A percentile compares a stretch with the other conserved stretches of the same genome.
Evolutionary conservation across 495 filamentous ascomycete genomes (phyloP).

Genomic region (Trypethelium eluteriae): DNA sequence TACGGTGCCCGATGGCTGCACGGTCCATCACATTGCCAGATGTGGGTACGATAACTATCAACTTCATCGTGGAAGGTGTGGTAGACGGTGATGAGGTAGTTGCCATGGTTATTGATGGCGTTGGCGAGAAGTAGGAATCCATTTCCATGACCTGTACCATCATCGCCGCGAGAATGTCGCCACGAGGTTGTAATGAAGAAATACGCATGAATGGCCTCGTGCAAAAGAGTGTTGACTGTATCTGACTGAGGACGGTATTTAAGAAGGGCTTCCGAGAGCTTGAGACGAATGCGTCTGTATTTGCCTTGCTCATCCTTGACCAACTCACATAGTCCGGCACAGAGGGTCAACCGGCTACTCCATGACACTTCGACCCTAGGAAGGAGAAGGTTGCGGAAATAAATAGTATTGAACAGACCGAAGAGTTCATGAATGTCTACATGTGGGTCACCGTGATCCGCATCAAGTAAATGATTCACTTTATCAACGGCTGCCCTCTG

Average conservation of each 20-base stretch:
- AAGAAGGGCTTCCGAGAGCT: slow-evolving; percentile 32
- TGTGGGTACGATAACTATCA: slow-evolving; percentile 33
- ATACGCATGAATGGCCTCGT: slow-evolving; percentile 36
- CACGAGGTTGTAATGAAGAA: slow-evolving; percentile 36
- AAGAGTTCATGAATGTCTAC: slow-evolving; percentile 36
- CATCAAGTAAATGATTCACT: slow-evolving; percentile 24
- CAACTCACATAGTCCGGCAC: slow-evolving; percentile 36
- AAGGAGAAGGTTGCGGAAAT: slow-evolving; percentile 31
- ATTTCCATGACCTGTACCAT: slow-evolving; percentile 33
- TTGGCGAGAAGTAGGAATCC: slow-evolving; percentile 34
- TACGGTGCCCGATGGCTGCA: slow-evolving; percentile 28
- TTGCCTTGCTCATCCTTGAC: slow-evolving; percentile 28
- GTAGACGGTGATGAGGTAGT: slow-evolving; percentile 31
- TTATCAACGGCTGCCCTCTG: slow-evolving; percentile 24
- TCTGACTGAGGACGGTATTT: slow-evolving; percentile 33
- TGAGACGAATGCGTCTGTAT: slow-evolving; percentile 32
- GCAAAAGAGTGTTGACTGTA: slow-evolving; percentile 34
- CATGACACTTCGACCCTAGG: slow-evolving; percentile 32
- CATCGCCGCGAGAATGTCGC: slow-evolving; percentile 32
- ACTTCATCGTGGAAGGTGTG: slow-evolving; percentile 37
- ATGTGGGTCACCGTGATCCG: slow-evolving; percentile 24
- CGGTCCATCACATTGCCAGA: slow-evolving; percentile 34
- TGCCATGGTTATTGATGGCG: slow-evolving; percentile 32
- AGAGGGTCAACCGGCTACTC: slow-evolving; percentile 33
- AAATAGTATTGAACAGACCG: slow-evolving; percentile 30